Evolutionary conservation across 306 rosid species (phyloP), one percentile per base, ranked within the genome.

Genomic region (Sphenostylis stenocarpa): DNA sequence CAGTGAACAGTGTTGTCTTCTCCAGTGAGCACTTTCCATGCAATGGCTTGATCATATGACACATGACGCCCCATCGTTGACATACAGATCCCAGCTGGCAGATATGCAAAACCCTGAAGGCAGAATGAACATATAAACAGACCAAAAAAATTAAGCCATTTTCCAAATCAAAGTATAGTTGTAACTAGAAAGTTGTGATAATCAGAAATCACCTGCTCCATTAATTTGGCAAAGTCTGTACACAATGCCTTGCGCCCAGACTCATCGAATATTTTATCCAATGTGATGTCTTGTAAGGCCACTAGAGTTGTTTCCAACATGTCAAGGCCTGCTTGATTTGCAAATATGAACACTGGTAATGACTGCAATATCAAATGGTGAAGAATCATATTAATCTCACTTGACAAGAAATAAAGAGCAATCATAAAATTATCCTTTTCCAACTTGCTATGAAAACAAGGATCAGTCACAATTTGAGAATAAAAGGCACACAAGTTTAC

Each of bases 301-400:
- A 96, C 96, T 53, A 96, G 83, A 19, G 97, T 92, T 23, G 99
- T 96, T 75, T 96, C 99, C 79, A 96, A 79, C 99, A 92, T 96
- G 84, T 96, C 99, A 7, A 96, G 96, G 57, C 99, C 99, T 1
- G 97, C 87, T 86, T 96, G 96, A 85, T 96, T 96, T 23, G 98
- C 97, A 38, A 96, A 96, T 52, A 87, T 86, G 80, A 96, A 96
- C 67, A 96, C 94, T 0, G 98, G 99, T 80, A 82, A 44, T 0
- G 93, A 58, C 99, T 96, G 93, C 80, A 79, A 77, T 2, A 24
- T 26, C 72, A 71, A 24, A n/a, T 2, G 48, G 64, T 67, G 17
- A 49, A 67, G 14, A 29, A 72, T 53, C 61, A 29, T 12, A 20
- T 78, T 4, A 58, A 24, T n/a, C 24, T 3, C 23, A 0, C 11